Evolutionary conservation across 2,329 filamentous ascomycete genomes (phyloP).

Genomic region (Aureobasidium subglaciale): DNA sequence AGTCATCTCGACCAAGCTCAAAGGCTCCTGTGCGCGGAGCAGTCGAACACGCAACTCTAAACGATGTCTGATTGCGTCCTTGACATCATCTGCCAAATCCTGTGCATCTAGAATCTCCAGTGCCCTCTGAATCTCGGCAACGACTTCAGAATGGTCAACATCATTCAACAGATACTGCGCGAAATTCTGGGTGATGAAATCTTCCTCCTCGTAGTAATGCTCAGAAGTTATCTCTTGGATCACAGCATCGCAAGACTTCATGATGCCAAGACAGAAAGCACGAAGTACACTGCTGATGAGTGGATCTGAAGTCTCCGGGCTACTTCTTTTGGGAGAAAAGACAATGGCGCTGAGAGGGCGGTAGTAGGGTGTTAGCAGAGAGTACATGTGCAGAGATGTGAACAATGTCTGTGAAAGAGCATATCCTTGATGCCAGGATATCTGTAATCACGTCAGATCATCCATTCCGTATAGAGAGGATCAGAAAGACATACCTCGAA

Average conservation of each 20-base stretch:
- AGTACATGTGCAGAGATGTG: constrained; percentile 85
- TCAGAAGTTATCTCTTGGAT: constrained; percentile 72
- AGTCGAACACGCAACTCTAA: constrained; percentile 54
- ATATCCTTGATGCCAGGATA: constrained; percentile 96
- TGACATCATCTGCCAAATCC: constrained; percentile 17
- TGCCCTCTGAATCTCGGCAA: constrained; percentile 48
- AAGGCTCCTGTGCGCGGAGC: constrained; percentile 13
- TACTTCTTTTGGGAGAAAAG: neutral
- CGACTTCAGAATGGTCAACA: constrained; percentile 52
- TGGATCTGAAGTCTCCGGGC: constrained; percentile 21
- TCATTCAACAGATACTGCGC: constrained; percentile 66
- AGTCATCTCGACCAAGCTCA: neutral
- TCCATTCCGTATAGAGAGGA: neutral
- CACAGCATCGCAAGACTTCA: constrained; percentile 76
- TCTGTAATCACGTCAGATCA: constrained; percentile 44
- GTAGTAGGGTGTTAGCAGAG: constrained; percentile 47
- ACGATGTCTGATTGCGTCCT: constrained; percentile 35
- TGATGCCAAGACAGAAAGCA: constrained; percentile 76
- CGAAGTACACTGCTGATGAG: constrained; percentile 60
- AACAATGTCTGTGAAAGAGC: constrained; percentile 91
- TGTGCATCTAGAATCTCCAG: constrained; percentile 39
- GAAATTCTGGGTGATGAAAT: constrained; percentile 90
- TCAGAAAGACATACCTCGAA: constrained; percentile 59
- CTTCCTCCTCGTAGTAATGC: constrained; percentile 95
- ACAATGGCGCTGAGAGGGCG: constrained; percentile 22